A percentile compares a stretch with the other conserved stretches of the same genome.
Evolutionary conservation across 2,329 filamentous ascomycete species (phyloP).

Genomic region (Hymenoscyphus fructigenus): DNA sequence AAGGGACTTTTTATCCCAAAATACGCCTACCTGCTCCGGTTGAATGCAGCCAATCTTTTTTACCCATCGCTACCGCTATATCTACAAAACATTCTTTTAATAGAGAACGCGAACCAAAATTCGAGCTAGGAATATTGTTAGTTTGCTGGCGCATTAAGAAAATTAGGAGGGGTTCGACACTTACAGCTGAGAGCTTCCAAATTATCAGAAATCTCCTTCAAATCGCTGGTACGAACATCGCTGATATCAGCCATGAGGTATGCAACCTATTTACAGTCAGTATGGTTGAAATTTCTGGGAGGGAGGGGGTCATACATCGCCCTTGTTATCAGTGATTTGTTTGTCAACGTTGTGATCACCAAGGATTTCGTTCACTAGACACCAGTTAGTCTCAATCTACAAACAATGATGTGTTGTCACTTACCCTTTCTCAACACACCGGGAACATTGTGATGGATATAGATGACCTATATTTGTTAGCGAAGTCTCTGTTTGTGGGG

Average conservation of each 20-base stretch:
- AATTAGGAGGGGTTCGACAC: conserved; percentile 38
- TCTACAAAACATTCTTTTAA: conserved; percentile 22
- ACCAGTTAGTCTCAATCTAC: conserved; percentile 21
- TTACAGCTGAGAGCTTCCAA: conserved; percentile 79
- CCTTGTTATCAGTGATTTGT: conserved; percentile 94
- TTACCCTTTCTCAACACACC: conserved; percentile 84
- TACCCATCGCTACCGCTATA: conserved; percentile 6
- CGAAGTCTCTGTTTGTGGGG: not conserved
- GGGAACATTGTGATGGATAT: conserved; percentile 94
- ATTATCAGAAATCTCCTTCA: conserved; percentile 81
- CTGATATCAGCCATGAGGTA: conserved; percentile 99
- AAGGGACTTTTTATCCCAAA: conserved; percentile 24
- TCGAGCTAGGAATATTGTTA: conserved; percentile 34
- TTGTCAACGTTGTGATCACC: conserved; percentile 98
- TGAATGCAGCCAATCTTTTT: conserved; percentile 25
- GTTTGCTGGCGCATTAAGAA: not conserved
- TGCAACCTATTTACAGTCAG: conserved; percentile 57
- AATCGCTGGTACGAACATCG: conserved; percentile 74
- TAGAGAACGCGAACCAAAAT: conserved; percentile 41
- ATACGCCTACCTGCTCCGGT: conserved; percentile 26
- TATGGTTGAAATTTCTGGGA: not conserved
- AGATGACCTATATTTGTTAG: conserved; percentile 65
- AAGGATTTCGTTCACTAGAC: conserved; percentile 84
- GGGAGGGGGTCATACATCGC: conserved; percentile 62
- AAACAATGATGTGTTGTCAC: conserved; percentile 12